Conservation (phyloP, 2,329 filamentous ascomycete genomes). For the Penicillium sp. region DNA sequence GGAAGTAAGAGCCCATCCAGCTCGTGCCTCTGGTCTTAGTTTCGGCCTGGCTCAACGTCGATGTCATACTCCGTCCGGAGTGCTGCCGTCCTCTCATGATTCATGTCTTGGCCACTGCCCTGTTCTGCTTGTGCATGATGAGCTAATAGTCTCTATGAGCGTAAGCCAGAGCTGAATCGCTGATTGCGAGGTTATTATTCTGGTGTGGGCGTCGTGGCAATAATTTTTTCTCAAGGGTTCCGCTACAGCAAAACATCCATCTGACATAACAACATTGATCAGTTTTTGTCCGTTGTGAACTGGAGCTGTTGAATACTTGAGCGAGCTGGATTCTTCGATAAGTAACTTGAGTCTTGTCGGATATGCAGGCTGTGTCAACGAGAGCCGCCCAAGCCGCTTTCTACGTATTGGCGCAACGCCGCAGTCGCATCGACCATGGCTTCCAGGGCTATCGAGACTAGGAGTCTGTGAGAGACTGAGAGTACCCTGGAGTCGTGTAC, state of each 20-base stretch:
- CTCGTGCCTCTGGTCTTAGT: background rate
- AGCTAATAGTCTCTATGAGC: background rate
- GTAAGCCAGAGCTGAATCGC: too few species aligned
- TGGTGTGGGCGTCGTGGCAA: background rate
- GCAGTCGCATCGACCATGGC: background rate
- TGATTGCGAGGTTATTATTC: too few species aligned
- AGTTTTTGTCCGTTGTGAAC: background rate
- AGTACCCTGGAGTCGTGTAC: too few species aligned
- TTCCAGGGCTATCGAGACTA: background rate
- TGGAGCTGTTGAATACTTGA: background rate
- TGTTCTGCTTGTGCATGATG: background rate
- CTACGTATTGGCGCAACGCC: background rate
- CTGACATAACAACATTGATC: background rate
- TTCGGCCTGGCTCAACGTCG: background rate
- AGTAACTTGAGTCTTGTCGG: background rate
- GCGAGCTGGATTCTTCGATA: background rate
- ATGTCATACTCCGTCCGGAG: background rate
- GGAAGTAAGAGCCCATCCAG: background rate
- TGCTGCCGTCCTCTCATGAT: background rate
- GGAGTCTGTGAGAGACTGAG: too few species aligned
- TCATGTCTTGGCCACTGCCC: background rate
- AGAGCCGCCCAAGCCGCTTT: constrained; percentile 1
- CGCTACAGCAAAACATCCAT: background rate
- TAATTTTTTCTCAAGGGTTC: background rate
- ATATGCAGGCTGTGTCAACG: background rate